Evolutionary conservation across 257 asterid species (phyloP), one percentile per base, ranked within the genome.

Genomic region (Fraxinus pennsylvanica): DNA sequence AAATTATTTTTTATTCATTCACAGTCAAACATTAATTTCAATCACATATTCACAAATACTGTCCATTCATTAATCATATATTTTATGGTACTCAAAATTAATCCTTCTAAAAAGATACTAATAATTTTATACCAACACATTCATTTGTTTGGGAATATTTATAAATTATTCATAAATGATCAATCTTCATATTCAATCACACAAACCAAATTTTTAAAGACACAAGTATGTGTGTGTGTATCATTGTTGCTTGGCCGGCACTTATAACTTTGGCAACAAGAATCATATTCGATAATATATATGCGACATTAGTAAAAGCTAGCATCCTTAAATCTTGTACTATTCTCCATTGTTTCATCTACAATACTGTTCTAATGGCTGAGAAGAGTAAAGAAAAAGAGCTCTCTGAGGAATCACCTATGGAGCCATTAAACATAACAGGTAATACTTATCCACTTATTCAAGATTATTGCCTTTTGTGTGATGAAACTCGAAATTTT

Each of bases 301-400:
- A 21, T 63, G 4, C 2, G 17, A 3, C 32, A 61, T 22, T 5
- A 8, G 15, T 61, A 3, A 22, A 27, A 9, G 1, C 2, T 63
- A 9, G 35, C 69, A 25, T 63, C 30, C 71, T 70, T 30, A 82
- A 45, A 50, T 35, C 76, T 71, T 19, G 22, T 75, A 19, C 3
- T 22, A 19, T 12, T 74, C 52, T 25, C 69, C 69, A 10, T 25
- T 63, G 69, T 59, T 63, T 43, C 21, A 7, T 17, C 1, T 12
- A 10, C 15, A 35, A 8, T 2, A 19, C 63, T 54, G 0, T 63
- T 7, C 82, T 69, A 57, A 85, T 85, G 87, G 80, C 85, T 25
- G 86, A 80, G 66, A 85, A 85, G 72, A 76, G 32, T 50, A 85
- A 71, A 47, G 68, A 78, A 0, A 19, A 81, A 50, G 72, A 61